Conservation (phyloP, 1,139 yeast species). For the Candida labiduridarum region DNA sequence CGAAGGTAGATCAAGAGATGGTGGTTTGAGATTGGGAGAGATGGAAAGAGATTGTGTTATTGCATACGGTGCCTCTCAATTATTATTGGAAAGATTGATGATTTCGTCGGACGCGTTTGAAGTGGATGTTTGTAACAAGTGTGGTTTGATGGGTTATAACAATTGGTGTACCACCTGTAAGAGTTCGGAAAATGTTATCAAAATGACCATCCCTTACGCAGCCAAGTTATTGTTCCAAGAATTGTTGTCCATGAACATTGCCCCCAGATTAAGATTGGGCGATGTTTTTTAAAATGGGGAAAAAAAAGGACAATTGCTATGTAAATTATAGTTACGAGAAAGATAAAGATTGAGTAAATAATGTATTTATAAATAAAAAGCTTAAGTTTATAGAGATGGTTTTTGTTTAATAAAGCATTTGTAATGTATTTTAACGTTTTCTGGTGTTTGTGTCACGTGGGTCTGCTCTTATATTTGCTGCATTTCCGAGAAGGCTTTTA, state of each 20-base stretch:
- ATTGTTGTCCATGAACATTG: constrained; percentile 94
- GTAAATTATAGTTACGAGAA: not conserved
- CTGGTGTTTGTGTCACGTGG: not conserved
- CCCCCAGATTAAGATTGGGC: constrained; percentile 88
- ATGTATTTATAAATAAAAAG: not conserved
- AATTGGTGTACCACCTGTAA: constrained; percentile 98
- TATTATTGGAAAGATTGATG: constrained; percentile 92
- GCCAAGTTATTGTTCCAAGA: constrained; percentile 96
- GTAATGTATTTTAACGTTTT: not conserved
- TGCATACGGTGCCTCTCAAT: constrained; percentile 98
- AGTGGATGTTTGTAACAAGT: constrained; percentile 88
- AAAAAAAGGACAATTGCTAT: not conserved
- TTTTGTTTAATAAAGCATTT: constrained; percentile 1
- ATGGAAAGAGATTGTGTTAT: constrained; percentile 99
- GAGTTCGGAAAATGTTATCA: constrained; percentile 80
- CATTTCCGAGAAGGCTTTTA: not conserved
- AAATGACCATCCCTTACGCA: constrained; percentile 98
- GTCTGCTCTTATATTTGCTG: not conserved
- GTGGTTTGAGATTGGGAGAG: constrained; percentile 98
- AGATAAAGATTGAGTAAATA: too few relatives aligned
- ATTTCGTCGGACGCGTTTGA: constrained; percentile 96
- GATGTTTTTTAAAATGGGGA: constrained; percentile 62
- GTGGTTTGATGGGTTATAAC: constrained; percentile 98
- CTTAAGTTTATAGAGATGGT: not conserved
- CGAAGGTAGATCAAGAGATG: constrained; percentile 98